phyloP scores from a whole-genome alignment of 2,329 filamentous ascomycete species.

The Metarhizium robertsii region DNA sequence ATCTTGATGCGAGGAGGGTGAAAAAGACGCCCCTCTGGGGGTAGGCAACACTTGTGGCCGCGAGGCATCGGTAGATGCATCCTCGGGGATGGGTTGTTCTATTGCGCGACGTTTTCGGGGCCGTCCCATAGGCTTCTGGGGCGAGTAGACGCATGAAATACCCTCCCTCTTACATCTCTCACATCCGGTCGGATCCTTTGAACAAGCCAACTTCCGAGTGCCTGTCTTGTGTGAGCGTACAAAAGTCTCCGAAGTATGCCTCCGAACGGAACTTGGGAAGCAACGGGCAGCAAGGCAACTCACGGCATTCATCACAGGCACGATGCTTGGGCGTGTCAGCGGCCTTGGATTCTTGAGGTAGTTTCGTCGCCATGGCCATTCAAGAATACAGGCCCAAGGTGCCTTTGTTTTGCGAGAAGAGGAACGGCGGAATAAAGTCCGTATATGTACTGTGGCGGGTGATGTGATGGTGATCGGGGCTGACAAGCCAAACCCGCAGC shows the following conservation, averaged over 20 bases:
- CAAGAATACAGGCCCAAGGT: background rate
- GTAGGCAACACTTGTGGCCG: background rate
- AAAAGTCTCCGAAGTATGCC: conserved; percentile 18
- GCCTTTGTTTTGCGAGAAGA: background rate
- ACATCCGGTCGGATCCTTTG: conserved; percentile 52
- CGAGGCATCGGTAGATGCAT: background rate
- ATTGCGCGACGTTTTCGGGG: conserved; percentile 45
- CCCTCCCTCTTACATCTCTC: conserved; percentile 47
- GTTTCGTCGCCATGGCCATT: background rate
- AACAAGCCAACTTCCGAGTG: conserved; percentile 54
- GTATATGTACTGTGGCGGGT: background rate
- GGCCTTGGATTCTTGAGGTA: conserved; percentile 3
- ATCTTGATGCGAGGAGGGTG: background rate
- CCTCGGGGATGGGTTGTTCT: conserved; percentile 14
- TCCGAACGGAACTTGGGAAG: background rate
- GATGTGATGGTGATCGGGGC: background rate
- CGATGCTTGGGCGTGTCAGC: conserved; percentile 38
- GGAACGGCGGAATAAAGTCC: background rate
- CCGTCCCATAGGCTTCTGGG: conserved; percentile 57
- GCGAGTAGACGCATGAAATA: conserved; percentile 51
- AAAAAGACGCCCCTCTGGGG: background rate
- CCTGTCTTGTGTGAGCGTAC: conserved; percentile 29
- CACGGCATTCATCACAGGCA: conserved; percentile 61
- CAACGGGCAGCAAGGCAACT: conserved; percentile 15
- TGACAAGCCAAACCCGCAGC: background rate